phyloP scores from a whole-genome alignment of 768 basidiomycete genomes.

The Auriscalpium microsporum region DNA sequence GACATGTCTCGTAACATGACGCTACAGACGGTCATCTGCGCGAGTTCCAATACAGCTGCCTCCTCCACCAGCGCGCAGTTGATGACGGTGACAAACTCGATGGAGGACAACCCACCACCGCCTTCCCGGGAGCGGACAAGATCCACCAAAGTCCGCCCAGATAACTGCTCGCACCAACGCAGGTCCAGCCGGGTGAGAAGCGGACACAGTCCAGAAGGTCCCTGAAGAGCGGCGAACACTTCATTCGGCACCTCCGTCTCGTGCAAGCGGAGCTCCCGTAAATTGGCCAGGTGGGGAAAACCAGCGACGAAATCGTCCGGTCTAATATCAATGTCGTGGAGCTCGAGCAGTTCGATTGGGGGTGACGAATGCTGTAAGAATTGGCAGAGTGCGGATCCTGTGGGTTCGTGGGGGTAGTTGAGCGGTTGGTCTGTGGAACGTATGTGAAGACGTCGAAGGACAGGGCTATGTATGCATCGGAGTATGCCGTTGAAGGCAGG shows the following conservation, averaged over 20 bases:
- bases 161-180: constrained; percentile 51
- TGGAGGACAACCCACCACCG: constrained; percentile 17
- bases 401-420: constrained; percentile 25
- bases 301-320: constrained; percentile 28
- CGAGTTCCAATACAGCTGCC: constrained; percentile 43
- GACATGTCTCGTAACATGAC: constrained; percentile 32
- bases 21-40: constrained; percentile 37
- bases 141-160: constrained; percentile 40
- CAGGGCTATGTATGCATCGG: constrained; percentile 25
- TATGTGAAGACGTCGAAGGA: constrained; percentile 31
- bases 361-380: constrained; percentile 25
- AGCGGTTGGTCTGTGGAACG: constrained; percentile 29
- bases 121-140: constrained; percentile 35
- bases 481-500: constrained; percentile 25
- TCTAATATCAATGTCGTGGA: constrained; percentile 40
- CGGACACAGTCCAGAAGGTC: constrained; percentile 36
- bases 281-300: constrained; percentile 28
- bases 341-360: constrained; percentile 33
- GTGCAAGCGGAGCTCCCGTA: constrained; percentile 46
- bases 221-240: constrained; percentile 30
- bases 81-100: constrained; percentile 42
- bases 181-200: constrained; percentile 41
- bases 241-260: constrained; percentile 49
- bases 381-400: constrained; percentile 21
- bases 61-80: constrained; percentile 52